Conservation (phyloP, 805 yeast species). For the Ogataea methanolica region DNA sequence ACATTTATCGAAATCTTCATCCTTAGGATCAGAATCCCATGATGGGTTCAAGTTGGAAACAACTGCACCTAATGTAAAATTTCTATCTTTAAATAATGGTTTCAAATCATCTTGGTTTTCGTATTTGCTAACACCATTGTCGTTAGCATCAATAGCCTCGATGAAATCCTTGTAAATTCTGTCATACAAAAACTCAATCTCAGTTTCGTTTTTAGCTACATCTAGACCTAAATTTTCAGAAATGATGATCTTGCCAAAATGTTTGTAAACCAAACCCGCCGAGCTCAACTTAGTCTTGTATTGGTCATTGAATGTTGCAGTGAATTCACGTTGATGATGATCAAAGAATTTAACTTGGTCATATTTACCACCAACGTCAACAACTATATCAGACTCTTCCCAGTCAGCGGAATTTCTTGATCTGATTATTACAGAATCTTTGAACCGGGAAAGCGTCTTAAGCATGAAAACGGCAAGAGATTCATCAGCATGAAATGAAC, state of each 20-base stretch:
- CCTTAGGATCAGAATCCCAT: constrained; percentile 70
- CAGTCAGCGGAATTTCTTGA: constrained; percentile 80
- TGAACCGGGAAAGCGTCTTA: constrained; percentile 61
- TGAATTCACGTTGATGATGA: constrained; percentile 93
- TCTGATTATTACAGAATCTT: constrained; percentile 66
- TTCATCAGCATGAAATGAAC: constrained; percentile 96
- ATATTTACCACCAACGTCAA: constrained; percentile 91
- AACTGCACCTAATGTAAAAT: constrained; percentile 72
- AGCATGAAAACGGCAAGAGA: constrained; percentile 89
- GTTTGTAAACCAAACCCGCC: constrained; percentile 91
- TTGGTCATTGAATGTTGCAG: constrained; percentile 60
- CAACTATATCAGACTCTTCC: constrained; percentile 86
- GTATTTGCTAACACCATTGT: constrained; percentile 82
- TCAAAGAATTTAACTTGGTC: constrained; percentile 85
- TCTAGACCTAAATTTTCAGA: constrained; percentile 43
- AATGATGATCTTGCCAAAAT: constrained; percentile 71
- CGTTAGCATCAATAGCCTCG: constrained; percentile 93
- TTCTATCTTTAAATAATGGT: constrained; percentile 66
- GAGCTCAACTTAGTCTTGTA: constrained; percentile 80
- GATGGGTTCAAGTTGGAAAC: constrained; percentile 79
- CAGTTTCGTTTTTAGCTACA: constrained; percentile 28
- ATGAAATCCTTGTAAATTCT: constrained; percentile 83
- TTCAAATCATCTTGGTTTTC: constrained; percentile 44
- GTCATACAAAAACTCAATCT: constrained; percentile 61
- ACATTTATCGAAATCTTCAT: constrained; percentile 58